Evolutionary conservation across 352 stramenopile genomes (phyloP).

Genomic region (Elongisporangium anandrum): DNA sequence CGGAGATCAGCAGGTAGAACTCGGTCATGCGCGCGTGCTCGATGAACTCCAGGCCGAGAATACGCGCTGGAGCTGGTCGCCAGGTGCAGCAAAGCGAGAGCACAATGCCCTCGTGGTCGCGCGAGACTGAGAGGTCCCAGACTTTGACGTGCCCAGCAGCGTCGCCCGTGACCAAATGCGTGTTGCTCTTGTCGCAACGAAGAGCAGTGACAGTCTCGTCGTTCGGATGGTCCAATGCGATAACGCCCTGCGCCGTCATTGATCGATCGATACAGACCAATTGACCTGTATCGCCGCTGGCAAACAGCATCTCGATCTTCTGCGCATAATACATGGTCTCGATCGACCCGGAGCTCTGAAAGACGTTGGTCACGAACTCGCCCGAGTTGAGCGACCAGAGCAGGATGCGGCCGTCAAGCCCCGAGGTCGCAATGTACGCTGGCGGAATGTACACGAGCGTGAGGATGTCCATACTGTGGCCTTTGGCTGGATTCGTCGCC

Average conservation of each 20-base stretch:
- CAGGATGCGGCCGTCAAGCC: slow-evolving; percentile 67
- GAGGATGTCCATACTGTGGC: slow-evolving; percentile 68
- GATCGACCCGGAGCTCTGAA: slow-evolving; percentile 59
- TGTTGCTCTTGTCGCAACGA: slow-evolving; percentile 52
- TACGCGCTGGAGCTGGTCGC: slow-evolving; percentile 25
- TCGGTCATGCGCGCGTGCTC: slow-evolving; percentile 56
- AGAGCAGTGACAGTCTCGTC: slow-evolving; percentile 52
- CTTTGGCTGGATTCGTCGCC: slow-evolving; percentile 22
- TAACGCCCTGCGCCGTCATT: slow-evolving; percentile 48
- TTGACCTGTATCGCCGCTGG: slow-evolving; percentile 52
- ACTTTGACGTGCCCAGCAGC: slow-evolving; percentile 50
- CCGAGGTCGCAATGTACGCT: slow-evolving; percentile 62
- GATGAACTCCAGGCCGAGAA: slow-evolving; percentile 56
- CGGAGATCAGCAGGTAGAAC: slow-evolving; percentile 59
- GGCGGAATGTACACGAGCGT: slow-evolving; percentile 64
- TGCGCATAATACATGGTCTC: slow-evolving; percentile 64
- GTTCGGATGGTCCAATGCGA: slow-evolving; percentile 27
- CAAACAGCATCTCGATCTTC: slow-evolving; percentile 71
- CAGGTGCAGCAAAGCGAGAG: slow-evolving; percentile 58
- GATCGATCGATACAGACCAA: slow-evolving; percentile 66
- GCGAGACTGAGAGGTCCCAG: slow-evolving; percentile 55
- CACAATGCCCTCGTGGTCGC: slow-evolving; percentile 50
- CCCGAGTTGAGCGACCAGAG: slow-evolving; percentile 80
- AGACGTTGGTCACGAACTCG: slow-evolving; percentile 53
- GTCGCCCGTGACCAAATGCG: slow-evolving; percentile 55